Conservation (phyloP, 805 yeast genomes). For the Starmerella floricola region DNA sequence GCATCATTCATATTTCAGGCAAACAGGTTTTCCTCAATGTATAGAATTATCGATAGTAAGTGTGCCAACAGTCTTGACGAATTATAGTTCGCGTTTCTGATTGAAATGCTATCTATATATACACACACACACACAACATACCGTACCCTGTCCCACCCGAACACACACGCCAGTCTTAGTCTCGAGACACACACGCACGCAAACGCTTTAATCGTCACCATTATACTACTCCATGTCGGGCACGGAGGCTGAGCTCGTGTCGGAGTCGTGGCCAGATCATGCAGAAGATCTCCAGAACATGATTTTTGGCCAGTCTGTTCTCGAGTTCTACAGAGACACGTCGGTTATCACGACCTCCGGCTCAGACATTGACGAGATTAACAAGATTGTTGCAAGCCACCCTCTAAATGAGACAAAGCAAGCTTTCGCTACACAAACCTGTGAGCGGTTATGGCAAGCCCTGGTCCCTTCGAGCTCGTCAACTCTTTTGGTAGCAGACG, state of each 20-base stretch:
- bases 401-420: constrained; percentile 17
- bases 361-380: constrained; percentile 4
- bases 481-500: constrained; percentile 1
- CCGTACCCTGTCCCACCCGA: too few relatives aligned
- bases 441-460: constrained; percentile 4
- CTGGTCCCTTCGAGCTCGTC: constrained; percentile 1
- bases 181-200: too few relatives aligned
- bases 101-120: too few relatives aligned
- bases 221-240: too few relatives aligned
- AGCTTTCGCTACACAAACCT: constrained; percentile 1
- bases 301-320: constrained; percentile 11
- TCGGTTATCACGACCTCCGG: constrained; percentile 1
- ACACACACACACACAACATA: too few relatives aligned
- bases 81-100: too few relatives aligned
- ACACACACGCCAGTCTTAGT: too few relatives aligned
- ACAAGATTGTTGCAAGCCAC: constrained; percentile 6
- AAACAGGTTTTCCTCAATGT: too few relatives aligned
- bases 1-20: too few relatives aligned
- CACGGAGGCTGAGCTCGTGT: not conserved
- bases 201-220: too few relatives aligned
- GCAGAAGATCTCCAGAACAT: constrained; percentile 9
- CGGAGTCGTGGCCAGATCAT: constrained; percentile 15
- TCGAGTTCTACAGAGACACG: constrained; percentile 4
- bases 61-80: too few relatives aligned
- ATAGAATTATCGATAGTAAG: too few relatives aligned